These are phyloP conservation scores for Macrolepiota dolichaula DNA, from an alignment of 768 basidiomycete genomes.

Conservation along the genomic window DNA sequence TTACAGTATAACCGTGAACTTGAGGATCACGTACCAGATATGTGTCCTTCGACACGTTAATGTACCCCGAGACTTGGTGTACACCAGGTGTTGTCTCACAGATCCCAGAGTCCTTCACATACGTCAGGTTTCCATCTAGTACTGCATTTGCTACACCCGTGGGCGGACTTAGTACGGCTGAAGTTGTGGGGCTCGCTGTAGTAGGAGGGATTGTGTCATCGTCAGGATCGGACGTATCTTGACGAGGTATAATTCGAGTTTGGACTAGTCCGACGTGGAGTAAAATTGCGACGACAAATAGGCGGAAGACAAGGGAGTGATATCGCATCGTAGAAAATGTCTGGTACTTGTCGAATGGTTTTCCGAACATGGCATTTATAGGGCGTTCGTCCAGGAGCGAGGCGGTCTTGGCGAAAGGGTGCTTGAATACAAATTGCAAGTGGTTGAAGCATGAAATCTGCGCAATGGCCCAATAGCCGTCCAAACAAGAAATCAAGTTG, in stretches of 20 bases:
- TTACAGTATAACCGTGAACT: background rate
- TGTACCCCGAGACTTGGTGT: conserved; percentile 62
- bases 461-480: no score
- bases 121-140: background rate
- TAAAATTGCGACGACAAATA: background rate
- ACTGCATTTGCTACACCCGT: background rate
- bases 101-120: conserved; percentile 4
- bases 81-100: conserved; percentile 58
- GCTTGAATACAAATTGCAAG: no score
- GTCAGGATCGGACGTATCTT: background rate
- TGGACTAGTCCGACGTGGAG: background rate
- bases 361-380: no score
- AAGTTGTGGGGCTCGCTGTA: background rate
- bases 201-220: background rate
- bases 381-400: no score
- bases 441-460: no score
- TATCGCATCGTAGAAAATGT: background rate
- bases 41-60: conserved; percentile 52
- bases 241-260: background rate
- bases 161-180: background rate
- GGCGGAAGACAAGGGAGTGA: background rate
- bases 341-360: background rate
- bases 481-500: no score
- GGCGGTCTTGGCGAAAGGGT: no score
- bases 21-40: conserved; percentile 38